phyloP scores from a whole-genome alignment of 768 basidiomycete species.

The Lactarius vividus region DNA sequence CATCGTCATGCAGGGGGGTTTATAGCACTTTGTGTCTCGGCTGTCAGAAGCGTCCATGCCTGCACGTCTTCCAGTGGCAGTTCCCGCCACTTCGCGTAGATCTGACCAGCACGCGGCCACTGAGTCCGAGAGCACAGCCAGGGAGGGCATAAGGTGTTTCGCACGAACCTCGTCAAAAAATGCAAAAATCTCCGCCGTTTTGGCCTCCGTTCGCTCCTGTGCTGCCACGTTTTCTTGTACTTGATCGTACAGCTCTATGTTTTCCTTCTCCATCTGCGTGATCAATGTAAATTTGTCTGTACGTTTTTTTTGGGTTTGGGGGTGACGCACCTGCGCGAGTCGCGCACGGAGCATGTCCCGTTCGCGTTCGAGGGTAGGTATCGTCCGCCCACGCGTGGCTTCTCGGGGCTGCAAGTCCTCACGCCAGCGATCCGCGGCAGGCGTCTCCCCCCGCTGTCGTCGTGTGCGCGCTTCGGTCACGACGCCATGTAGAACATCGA shows the following conservation, averaged over 20 bases:
- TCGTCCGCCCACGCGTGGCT: constrained; percentile 59
- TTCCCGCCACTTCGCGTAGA: constrained; percentile 49
- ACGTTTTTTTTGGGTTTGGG: too few relatives aligned
- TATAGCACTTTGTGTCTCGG: constrained; percentile 36
- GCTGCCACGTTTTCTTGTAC: constrained; percentile 48
- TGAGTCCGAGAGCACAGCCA: constrained; percentile 8
- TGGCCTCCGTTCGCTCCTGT: constrained; percentile 46
- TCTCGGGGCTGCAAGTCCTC: constrained; percentile 60
- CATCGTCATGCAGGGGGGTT: constrained; percentile 6
- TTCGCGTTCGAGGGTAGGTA: constrained; percentile 54
- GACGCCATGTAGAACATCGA: constrained; percentile 67
- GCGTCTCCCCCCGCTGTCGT: constrained; percentile 41
- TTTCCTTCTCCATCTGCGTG: constrained; percentile 57
- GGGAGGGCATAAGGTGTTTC: neutral
- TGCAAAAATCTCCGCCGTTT: constrained; percentile 47
- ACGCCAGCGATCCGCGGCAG: constrained; percentile 59
- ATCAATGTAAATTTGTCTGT: neutral
- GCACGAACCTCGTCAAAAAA: constrained; percentile 52
- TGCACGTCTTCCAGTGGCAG: constrained; percentile 63
- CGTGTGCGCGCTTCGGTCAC: constrained; percentile 65
- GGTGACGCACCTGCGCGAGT: constrained; percentile 36
- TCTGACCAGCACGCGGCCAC: constrained; percentile 35
- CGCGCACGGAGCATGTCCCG: constrained; percentile 39
- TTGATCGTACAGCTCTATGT: constrained; percentile 45
- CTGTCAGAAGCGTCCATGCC: constrained; percentile 39